A percentile compares a stretch with the other conserved stretches of the same genome.
phyloP scores from a whole-genome alignment of 257 asterid species.

The Striga asiatica region DNA sequence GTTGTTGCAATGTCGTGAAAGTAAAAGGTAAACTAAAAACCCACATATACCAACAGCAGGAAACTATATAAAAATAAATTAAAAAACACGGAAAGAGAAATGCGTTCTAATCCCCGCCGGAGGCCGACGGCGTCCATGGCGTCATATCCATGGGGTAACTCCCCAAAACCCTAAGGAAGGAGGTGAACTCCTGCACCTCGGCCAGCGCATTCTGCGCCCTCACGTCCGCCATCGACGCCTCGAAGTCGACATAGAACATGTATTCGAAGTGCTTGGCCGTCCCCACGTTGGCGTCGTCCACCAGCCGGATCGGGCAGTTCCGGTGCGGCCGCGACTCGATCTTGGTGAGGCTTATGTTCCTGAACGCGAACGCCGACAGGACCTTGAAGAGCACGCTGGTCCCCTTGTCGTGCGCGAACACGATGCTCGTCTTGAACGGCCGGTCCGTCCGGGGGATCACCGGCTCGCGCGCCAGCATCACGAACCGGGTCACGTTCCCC shows the following conservation, averaged over 20 bases:
- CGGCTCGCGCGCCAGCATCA: conserved; percentile 87
- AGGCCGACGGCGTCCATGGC: conserved; percentile 53
- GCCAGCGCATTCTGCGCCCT: conserved; percentile 87
- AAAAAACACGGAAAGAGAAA: background rate
- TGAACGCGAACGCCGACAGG: conserved; percentile 69
- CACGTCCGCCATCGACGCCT: conserved; percentile 84
- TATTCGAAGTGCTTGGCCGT: conserved; percentile 79
- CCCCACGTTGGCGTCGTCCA: conserved; percentile 48
- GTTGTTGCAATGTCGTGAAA: no score
- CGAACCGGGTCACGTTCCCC: conserved; percentile 74
- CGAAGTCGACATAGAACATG: conserved; percentile 75
- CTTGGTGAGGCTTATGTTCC: conserved; percentile 68
- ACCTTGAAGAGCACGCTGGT: conserved; percentile 75
- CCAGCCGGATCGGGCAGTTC: conserved; percentile 46
- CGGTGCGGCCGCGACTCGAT: conserved; percentile 86
- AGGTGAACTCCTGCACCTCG: conserved; percentile 86
- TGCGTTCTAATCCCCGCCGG: conserved; percentile 8
- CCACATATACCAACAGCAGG: no score
- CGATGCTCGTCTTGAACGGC: conserved; percentile 92
- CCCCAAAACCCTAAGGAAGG: conserved; percentile 80
- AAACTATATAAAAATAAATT: background rate
- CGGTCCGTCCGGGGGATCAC: conserved; percentile 72
- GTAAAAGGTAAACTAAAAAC: no score
- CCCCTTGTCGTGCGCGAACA: conserved; percentile 74
- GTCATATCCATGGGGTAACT: conserved; percentile 96